A percentile compares a stretch with the other conserved stretches of the same genome.
phyloP scores from a whole-genome alignment of 176 grass and related monocot species.

The Bothriochloa decipiens region DNA sequence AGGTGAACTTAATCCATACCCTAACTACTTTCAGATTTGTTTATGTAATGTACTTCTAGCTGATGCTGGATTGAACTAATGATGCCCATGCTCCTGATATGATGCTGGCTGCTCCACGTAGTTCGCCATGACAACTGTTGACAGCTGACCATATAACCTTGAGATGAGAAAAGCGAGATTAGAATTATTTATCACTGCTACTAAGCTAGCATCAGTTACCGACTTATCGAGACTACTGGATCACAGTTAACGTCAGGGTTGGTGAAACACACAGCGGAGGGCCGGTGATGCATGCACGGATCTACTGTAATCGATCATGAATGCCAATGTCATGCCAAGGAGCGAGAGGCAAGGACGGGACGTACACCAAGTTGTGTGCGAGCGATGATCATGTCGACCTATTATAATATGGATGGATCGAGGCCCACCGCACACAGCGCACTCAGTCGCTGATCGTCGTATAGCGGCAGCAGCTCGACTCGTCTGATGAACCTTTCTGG shows the following conservation, averaged over 20 bases:
- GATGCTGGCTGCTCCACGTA: background rate
- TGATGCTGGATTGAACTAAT: background rate
- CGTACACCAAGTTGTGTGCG: constrained; percentile 14
- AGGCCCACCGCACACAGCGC: too few relatives aligned
- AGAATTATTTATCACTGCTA: too few relatives aligned
- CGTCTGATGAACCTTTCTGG: too few relatives aligned
- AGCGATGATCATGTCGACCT: background rate
- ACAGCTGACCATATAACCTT: too few relatives aligned
- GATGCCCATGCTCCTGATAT: background rate
- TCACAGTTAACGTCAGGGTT: background rate
- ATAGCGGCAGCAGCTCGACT: too few relatives aligned
- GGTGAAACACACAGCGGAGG: background rate
- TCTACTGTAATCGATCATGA: background rate
- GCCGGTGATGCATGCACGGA: background rate
- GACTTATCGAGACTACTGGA: background rate
- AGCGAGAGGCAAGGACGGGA: constrained; percentile 25
- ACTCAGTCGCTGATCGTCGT: too few relatives aligned
- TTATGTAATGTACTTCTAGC: background rate
- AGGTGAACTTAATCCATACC: background rate
- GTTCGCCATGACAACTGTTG: background rate
- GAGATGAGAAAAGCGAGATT: too few relatives aligned
- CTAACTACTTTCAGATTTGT: background rate
- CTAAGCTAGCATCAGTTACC: too few relatives aligned
- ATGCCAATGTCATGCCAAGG: background rate
- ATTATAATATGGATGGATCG: too few relatives aligned